phyloP scores from a whole-genome alignment of 2,329 filamentous ascomycete genomes.

The Trichoderma koningii region DNA sequence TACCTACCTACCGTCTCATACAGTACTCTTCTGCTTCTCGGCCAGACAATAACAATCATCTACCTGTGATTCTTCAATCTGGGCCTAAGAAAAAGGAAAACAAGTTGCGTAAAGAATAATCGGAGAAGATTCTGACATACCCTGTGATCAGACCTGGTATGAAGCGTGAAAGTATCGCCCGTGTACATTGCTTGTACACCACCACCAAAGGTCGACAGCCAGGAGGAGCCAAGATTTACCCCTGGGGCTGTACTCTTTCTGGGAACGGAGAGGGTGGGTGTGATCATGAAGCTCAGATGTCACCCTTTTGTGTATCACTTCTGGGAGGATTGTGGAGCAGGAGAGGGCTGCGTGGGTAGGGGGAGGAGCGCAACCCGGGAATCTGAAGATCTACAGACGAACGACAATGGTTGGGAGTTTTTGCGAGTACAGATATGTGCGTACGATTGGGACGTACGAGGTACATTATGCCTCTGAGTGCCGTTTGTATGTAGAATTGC shows the following conservation, averaged over 20 bases:
- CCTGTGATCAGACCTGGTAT: background rate
- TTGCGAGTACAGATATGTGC: too few species aligned
- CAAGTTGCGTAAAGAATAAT: too few species aligned
- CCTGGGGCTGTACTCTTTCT: slow-evolving; percentile 9
- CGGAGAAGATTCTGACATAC: slow-evolving; percentile 10
- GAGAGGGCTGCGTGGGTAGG: too few species aligned
- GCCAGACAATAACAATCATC: background rate
- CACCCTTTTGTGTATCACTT: background rate
- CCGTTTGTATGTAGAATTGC: too few species aligned
- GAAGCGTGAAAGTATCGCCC: background rate
- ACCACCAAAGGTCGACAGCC: background rate
- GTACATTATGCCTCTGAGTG: too few species aligned
- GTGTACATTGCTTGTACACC: slow-evolving; percentile 4
- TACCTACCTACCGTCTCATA: background rate
- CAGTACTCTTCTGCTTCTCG: background rate
- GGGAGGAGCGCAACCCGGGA: too few species aligned
- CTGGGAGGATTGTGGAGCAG: background rate
- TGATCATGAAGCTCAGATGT: background rate
- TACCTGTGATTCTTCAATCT: background rate
- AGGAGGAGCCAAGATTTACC: background rate
- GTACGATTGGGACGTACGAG: too few species aligned
- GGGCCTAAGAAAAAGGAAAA: background rate
- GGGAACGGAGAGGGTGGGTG: background rate
- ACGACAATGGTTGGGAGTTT: too few species aligned
- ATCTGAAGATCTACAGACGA: too few species aligned